phyloP scores from a whole-genome alignment of 805 yeast species.

The Wickerhamomyces chaumierensis region DNA sequence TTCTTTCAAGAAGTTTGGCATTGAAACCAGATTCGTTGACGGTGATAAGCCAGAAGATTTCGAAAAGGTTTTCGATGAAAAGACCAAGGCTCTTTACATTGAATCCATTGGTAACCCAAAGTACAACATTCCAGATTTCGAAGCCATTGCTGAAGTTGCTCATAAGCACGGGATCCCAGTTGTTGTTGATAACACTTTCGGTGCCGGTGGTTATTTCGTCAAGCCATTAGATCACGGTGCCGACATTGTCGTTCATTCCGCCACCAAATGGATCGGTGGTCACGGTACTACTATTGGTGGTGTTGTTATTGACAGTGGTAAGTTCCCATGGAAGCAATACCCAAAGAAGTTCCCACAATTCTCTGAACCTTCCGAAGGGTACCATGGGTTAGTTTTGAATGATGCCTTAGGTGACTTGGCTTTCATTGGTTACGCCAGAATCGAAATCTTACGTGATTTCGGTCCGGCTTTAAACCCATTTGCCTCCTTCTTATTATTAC shows the following conservation, averaged over 20 bases:
- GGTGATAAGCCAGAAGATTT: constrained; percentile 71
- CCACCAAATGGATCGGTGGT: constrained; percentile 97
- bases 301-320: constrained; percentile 81
- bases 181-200: constrained; percentile 92
- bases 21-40: constrained; percentile 72
- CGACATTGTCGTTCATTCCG: constrained; percentile 86
- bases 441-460: constrained; percentile 80
- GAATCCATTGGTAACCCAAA: constrained; percentile 92
- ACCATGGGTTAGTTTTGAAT: constrained; percentile 77
- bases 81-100: constrained; percentile 80
- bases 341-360: constrained; percentile 88
- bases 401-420: constrained; percentile 78
- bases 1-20: constrained; percentile 80
- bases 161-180: constrained; percentile 83
- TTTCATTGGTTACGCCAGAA: constrained; percentile 68
- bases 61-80: constrained; percentile 63
- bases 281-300: constrained; percentile 95
- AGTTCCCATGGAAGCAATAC: constrained; percentile 80
- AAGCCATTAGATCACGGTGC: constrained; percentile 85
- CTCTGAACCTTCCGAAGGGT: constrained; percentile 83
- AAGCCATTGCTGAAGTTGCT: constrained; percentile 60
- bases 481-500: constrained; percentile 73
- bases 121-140: constrained; percentile 87
- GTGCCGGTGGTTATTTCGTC: constrained; percentile 87
- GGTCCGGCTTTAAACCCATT: constrained; percentile 89